phyloP scores from a whole-genome alignment of 1,139 yeast species.

The Yamadazyma pseudoaaseri region DNA sequence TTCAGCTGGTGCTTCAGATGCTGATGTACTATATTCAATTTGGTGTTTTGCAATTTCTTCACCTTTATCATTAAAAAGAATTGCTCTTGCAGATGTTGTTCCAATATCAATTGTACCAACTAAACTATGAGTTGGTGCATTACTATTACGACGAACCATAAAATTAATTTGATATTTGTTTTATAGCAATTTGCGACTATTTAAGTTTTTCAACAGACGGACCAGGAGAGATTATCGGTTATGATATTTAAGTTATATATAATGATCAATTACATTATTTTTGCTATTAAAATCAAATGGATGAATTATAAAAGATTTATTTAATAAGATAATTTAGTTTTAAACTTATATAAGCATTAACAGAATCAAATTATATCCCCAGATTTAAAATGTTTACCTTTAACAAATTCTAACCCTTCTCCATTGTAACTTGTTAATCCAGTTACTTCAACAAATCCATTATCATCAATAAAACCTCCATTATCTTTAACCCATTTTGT shows the following conservation, averaged over 20 bases:
- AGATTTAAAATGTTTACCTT: constrained; percentile 48
- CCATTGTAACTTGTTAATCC: constrained; percentile 79
- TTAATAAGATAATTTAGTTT: no score
- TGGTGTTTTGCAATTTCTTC: constrained; percentile 84
- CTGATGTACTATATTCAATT: constrained; percentile 82
- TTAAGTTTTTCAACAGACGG: constrained; percentile 1
- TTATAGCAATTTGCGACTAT: constrained; percentile 1
- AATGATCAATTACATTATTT: no score
- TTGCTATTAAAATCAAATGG: no score
- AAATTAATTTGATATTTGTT: neutral
- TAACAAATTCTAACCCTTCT: constrained; percentile 68
- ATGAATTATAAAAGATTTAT: no score
- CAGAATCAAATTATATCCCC: constrained; percentile 41
- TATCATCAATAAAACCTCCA: constrained; percentile 62
- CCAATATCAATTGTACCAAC: constrained; percentile 86
- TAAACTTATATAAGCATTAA: neutral
- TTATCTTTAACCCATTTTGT: constrained; percentile 72
- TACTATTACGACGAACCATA: constrained; percentile 44
- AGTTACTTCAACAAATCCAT: constrained; percentile 69
- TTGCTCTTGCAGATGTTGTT: constrained; percentile 92
- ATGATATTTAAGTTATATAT: no score
- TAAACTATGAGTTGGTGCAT: constrained; percentile 46
- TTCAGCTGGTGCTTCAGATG: constrained; percentile 51
- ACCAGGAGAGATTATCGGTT: constrained; percentile 8
- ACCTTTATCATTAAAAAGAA: constrained; percentile 72